These are phyloP conservation scores for Huntiella decipiens DNA, from an alignment of 2,329 filamentous ascomycete species.

Conservation along the genomic window DNA sequence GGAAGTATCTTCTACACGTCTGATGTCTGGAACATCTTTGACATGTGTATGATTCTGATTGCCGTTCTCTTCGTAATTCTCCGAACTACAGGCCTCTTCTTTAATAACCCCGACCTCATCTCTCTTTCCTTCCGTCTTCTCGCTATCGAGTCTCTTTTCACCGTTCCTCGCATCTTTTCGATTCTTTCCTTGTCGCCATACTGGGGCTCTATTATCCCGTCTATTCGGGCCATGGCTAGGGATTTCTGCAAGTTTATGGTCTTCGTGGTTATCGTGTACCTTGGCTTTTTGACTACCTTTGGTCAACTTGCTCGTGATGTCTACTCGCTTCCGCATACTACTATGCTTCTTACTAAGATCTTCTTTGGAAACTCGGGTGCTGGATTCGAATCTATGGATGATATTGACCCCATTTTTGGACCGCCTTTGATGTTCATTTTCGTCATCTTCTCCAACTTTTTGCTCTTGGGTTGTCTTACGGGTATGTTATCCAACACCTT, in stretches of 20 bases:
- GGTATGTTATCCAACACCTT: conserved; percentile 64
- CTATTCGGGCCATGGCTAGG: conserved; percentile 84
- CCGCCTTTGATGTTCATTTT: conserved; percentile 52
- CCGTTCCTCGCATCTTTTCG: conserved; percentile 77
- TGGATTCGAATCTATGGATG: conserved; percentile 49
- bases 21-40: conserved; percentile 65
- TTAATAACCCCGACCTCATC: conserved; percentile 40
- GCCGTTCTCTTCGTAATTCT: conserved; percentile 51
- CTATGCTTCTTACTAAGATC: conserved; percentile 59
- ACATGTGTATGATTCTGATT: conserved; percentile 54
- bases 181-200: conserved; percentile 74
- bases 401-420: conserved; percentile 39
- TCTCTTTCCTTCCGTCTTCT: conserved; percentile 78
- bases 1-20: conserved; percentile 71
- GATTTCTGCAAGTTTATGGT: conserved; percentile 77
- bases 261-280: conserved; percentile 61
- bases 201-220: conserved; percentile 78
- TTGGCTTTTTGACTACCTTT: conserved; percentile 80
- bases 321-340: conserved; percentile 49
- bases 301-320: conserved; percentile 54
- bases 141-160: conserved; percentile 70
- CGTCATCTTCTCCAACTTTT: conserved; percentile 56
- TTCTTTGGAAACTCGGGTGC: conserved; percentile 63
- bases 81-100: conserved; percentile 47
- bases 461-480: conserved; percentile 61